Evolutionary conservation across 140 eudicot species (phyloP).

Genomic region (Bidens hawaiensis): DNA sequence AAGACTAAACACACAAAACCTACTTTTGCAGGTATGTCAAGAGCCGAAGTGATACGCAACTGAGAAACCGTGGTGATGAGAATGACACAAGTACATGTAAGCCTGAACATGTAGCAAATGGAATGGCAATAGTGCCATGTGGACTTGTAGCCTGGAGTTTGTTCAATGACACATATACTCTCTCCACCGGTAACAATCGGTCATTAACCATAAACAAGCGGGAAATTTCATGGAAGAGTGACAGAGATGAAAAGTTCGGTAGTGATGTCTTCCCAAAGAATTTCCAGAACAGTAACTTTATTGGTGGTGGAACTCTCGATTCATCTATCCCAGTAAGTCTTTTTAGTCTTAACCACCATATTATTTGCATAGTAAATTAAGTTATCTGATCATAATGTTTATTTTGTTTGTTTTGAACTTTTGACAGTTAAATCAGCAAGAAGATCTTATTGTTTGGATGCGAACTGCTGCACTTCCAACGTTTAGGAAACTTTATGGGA

Average conservation of each 20-base stretch:
- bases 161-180: slow-evolving; percentile 78
- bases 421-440: slow-evolving; percentile 74
- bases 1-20: slow-evolving; percentile 3
- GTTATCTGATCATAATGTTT: background rate
- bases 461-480: slow-evolving; percentile 99
- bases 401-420: slow-evolving; percentile 13
- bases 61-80: slow-evolving; percentile 47
- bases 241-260: slow-evolving; percentile 84
- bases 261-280: slow-evolving; percentile 68
- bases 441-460: slow-evolving; percentile 99
- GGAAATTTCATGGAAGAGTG: slow-evolving; percentile 90
- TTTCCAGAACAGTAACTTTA: slow-evolving; percentile 58
- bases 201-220: slow-evolving; percentile 50
- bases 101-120: slow-evolving; percentile 64
- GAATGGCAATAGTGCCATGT: slow-evolving; percentile 81
- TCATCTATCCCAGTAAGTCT: slow-evolving; percentile 56
- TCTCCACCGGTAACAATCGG: slow-evolving; percentile 34
- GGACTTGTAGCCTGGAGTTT: slow-evolving; percentile 98
- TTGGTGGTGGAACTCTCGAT: slow-evolving; percentile 62
- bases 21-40: slow-evolving; percentile 72
- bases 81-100: slow-evolving; percentile 50
- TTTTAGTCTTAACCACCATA: background rate
- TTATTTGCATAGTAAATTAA: slow-evolving; percentile 10
- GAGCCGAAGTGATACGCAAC: slow-evolving; percentile 88
- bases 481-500: slow-evolving; percentile 93